A percentile compares a stretch with the other conserved stretches of the same genome.
Conservation (phyloP, 2,329 filamentous ascomycete genomes). For the Colletotrichum spaethianum region DNA sequence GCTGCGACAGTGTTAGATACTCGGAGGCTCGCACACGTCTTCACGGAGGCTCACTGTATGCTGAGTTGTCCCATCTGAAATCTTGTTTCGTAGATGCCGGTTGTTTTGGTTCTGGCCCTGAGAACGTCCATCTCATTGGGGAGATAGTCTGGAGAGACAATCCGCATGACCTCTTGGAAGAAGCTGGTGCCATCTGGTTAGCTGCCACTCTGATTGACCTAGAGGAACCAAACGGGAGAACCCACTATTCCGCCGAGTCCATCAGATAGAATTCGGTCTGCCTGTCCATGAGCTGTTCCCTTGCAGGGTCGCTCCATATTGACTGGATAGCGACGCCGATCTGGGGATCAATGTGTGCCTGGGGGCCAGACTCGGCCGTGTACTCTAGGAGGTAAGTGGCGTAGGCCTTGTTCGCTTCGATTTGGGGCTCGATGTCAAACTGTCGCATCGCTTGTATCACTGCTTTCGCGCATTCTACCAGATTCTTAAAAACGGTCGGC, state of each 20-base stretch:
- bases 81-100: slow-evolving; percentile 98
- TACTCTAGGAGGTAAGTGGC: slow-evolving; percentile 89
- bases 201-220: slow-evolving; percentile 11
- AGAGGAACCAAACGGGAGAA: slow-evolving; percentile 24
- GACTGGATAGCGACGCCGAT: slow-evolving; percentile 88
- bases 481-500: slow-evolving; percentile 97
- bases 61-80: slow-evolving; percentile 99
- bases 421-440: slow-evolving; percentile 86
- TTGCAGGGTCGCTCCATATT: slow-evolving; percentile 91
- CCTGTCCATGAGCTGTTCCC: slow-evolving; percentile 87
- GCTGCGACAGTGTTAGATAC: slow-evolving; percentile 63
- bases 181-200: slow-evolving; percentile 73
- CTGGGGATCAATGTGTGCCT: slow-evolving; percentile 84
- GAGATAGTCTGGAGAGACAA: slow-evolving; percentile 87
- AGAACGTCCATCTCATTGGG: slow-evolving; percentile 96
- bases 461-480: slow-evolving; percentile 96
- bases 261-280: slow-evolving; percentile 99
- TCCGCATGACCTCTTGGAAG: slow-evolving; percentile 92
- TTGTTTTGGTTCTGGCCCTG: slow-evolving; percentile 96
- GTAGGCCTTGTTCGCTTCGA: slow-evolving; percentile 79
- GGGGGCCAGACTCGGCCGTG: slow-evolving; percentile 90
- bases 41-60: slow-evolving; percentile 84
- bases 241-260: slow-evolving; percentile 99
- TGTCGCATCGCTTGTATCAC: slow-evolving; percentile 93
- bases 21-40: neutral